Percentiles rank a stretch among this genome's conserved stretches.
These are phyloP conservation scores for Chernovozyma aurita DNA, from an alignment of 1,139 yeast genomes.

Conservation along the genomic window DNA sequence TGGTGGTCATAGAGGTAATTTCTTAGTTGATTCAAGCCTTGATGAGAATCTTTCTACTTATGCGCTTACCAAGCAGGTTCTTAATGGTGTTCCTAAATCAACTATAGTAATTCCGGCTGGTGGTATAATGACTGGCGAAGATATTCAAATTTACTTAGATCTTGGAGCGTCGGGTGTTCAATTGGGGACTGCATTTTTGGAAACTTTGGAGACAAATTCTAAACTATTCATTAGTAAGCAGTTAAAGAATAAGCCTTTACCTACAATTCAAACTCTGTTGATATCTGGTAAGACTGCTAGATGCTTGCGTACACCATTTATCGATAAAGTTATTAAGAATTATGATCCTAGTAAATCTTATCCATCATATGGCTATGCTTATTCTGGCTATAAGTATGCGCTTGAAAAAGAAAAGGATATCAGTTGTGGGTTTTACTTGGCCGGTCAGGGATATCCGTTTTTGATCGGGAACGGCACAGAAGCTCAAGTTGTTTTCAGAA, in stretches of 20 bases:
- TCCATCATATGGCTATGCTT: slow-evolving; percentile 36
- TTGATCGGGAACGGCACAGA: slow-evolving; percentile 3
- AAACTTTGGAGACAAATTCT: slow-evolving; percentile 27
- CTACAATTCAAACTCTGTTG: slow-evolving; percentile 31
- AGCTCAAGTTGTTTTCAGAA: slow-evolving; percentile 4
- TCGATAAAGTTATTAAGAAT: slow-evolving; percentile 10
- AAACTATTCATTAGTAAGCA: slow-evolving; percentile 14
- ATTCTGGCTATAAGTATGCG: slow-evolving; percentile 28
- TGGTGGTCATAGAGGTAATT: slow-evolving; percentile 53
- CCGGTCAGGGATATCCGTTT: slow-evolving; percentile 26
- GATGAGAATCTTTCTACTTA: slow-evolving; percentile 35
- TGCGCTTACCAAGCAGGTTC: slow-evolving; percentile 25
- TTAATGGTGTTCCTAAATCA: slow-evolving; percentile 9
- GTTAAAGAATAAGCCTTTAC: slow-evolving; percentile 6
- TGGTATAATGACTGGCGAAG: slow-evolving; percentile 32
- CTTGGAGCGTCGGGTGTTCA: slow-evolving; percentile 45
- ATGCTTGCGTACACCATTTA: slow-evolving; percentile 29
- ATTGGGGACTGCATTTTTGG: slow-evolving; percentile 42
- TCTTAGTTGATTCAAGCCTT: slow-evolving; percentile 15
- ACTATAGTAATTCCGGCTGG: slow-evolving; percentile 44
- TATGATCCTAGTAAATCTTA: slow-evolving; percentile 11
- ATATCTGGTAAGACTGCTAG: slow-evolving; percentile 40
- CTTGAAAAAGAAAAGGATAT: slow-evolving; percentile 10
- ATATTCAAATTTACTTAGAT: slow-evolving; percentile 21
- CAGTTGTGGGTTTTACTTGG: slow-evolving; percentile 28